A percentile compares a stretch with the other conserved stretches of the same genome.
Evolutionary conservation across 441 rosid species (phyloP).

Genomic region (Pelargonium myrrhifolium): DNA sequence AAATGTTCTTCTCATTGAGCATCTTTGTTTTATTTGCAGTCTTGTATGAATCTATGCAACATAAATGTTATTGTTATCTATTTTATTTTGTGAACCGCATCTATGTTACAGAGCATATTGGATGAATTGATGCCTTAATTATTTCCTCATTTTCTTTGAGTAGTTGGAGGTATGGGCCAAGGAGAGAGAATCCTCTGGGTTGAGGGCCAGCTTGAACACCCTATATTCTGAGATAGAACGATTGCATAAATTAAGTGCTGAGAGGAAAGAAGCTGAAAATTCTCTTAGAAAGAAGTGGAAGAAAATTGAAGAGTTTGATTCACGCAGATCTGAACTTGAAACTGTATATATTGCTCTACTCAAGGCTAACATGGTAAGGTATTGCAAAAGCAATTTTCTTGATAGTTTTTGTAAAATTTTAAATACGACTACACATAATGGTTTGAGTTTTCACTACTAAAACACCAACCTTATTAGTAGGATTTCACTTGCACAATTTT

Average conservation of each 20-base stretch:
- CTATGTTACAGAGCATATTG: not conserved
- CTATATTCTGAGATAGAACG: slow-evolving; percentile 79
- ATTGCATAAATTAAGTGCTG: slow-evolving; percentile 73
- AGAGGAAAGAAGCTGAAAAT: slow-evolving; percentile 93
- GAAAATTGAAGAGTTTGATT: slow-evolving; percentile 91
- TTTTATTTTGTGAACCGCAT: not conserved
- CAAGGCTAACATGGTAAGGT: slow-evolving; percentile 72
- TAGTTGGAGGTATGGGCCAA: slow-evolving; percentile 95
- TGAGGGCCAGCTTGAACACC: slow-evolving; percentile 79
- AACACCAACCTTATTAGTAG: too few relatives aligned
- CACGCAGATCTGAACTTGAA: slow-evolving; percentile 91
- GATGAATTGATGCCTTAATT: slow-evolving; percentile 10
- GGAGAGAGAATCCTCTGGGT: slow-evolving; percentile 86
- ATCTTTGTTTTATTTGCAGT: not conserved
- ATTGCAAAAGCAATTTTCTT: slow-evolving; percentile 5
- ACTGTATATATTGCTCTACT: slow-evolving; percentile 68
- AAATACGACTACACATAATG: too few relatives aligned
- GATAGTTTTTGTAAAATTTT: too few relatives aligned
- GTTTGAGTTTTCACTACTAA: too few relatives aligned
- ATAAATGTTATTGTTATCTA: not conserved
- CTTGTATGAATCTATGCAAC: not conserved
- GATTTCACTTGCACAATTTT: too few relatives aligned
- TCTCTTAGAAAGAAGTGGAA: slow-evolving; percentile 86
- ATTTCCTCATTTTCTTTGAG: slow-evolving; percentile 18
- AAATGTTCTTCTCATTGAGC: not conserved